These are phyloP conservation scores for Colletotrichum sp. DNA, from an alignment of 2,329 filamentous ascomycete species.

Conservation along the genomic window DNA sequence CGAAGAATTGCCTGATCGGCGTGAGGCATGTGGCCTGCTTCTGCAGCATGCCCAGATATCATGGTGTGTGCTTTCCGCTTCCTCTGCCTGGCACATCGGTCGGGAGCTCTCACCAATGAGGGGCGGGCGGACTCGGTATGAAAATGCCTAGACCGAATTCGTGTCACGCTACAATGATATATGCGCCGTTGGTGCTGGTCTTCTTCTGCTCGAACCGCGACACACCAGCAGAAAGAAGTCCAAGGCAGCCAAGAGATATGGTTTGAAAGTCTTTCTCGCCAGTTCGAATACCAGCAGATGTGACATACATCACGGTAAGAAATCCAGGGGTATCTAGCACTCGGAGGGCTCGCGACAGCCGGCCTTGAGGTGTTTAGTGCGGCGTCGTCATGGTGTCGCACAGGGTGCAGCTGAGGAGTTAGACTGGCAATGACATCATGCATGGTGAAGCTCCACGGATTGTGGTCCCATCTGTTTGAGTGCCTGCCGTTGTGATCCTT, in stretches of 20 bases:
- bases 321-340: neutral
- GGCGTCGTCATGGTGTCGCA: neutral
- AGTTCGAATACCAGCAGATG: neutral
- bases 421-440: slow-evolving; percentile 5
- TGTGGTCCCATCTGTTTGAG: neutral
- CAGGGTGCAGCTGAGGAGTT: neutral
- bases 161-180: neutral
- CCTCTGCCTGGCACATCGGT: neutral
- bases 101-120: neutral
- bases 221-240: neutral
- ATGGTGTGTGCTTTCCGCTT: neutral
- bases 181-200: neutral
- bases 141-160: neutral
- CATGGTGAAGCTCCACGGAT: neutral
- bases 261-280: neutral
- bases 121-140: neutral
- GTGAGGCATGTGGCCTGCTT: neutral
- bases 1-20: neutral
- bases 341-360: neutral
- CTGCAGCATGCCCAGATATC: neutral
- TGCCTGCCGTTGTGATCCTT: neutral
- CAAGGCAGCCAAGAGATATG: neutral
- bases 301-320: neutral
- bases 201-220: neutral
- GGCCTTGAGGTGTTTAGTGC: neutral